phyloP scores from a whole-genome alignment of 306 rosid species.

The Elaeagnus macrophylla region DNA sequence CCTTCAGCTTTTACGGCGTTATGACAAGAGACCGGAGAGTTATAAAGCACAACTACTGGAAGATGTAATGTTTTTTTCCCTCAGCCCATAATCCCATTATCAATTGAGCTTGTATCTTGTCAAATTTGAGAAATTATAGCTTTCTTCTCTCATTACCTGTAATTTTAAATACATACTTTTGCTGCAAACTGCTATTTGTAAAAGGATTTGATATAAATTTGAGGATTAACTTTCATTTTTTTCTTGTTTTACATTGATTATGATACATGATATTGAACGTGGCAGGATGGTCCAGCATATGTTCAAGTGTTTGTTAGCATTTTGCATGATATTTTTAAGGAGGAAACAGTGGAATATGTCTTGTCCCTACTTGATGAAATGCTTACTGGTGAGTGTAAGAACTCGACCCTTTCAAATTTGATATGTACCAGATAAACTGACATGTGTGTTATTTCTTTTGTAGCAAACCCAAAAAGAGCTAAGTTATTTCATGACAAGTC shows the following conservation, averaged over 20 bases:
- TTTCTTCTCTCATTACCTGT: neutral
- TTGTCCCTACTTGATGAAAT: conserved; percentile 81
- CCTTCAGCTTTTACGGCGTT: conserved; percentile 92
- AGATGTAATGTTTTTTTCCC: conserved; percentile 43
- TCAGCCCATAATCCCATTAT: neutral
- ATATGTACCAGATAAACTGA: conserved; percentile 2
- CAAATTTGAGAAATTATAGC: conserved; percentile 1
- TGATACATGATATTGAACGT: conserved; percentile 14
- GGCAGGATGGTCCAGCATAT: conserved; percentile 94
- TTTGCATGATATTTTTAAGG: conserved; percentile 76
- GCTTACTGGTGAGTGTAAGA: conserved; percentile 59
- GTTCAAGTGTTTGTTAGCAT: conserved; percentile 72
- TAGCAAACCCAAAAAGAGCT: conserved; percentile 90
- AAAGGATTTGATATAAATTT: conserved; percentile 3
- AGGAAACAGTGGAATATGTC: conserved; percentile 87
- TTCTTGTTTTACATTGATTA: conserved; percentile 4
- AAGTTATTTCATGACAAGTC: conserved; percentile 75
- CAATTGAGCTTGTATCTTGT: neutral
- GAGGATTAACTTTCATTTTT: conserved; percentile 11
- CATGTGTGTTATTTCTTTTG: conserved; percentile 17
- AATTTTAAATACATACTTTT: neutral
- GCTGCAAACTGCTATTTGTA: neutral
- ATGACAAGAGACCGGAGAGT: conserved; percentile 70
- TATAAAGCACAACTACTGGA: conserved; percentile 80
- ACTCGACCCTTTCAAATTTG: neutral